Conservation (phyloP, 768 basidiomycete genomes). For the Suillus discolor region DNA sequence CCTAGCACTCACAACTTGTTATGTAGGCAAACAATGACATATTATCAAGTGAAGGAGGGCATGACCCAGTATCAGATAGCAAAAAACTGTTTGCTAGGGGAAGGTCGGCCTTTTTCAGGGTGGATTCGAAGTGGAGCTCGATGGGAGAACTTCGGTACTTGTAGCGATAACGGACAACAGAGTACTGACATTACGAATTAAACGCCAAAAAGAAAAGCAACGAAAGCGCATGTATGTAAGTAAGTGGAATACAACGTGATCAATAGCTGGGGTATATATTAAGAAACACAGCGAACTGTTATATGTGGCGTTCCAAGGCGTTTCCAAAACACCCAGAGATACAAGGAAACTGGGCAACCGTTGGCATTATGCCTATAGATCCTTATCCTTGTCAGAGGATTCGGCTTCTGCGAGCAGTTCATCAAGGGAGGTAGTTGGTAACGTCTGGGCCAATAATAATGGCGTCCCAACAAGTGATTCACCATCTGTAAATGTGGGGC, state of each 20-base stretch:
- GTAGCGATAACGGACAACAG: constrained; percentile 13
- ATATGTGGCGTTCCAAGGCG: constrained; percentile 13
- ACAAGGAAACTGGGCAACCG: not conserved
- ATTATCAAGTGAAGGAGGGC: constrained; percentile 46
- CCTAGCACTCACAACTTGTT: not conserved
- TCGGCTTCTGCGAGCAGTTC: constrained; percentile 17
- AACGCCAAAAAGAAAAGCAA: not conserved
- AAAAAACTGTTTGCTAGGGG: constrained; percentile 48
- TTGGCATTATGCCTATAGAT: constrained; percentile 16
- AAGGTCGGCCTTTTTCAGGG: constrained; percentile 53
- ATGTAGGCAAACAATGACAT: constrained; percentile 37
- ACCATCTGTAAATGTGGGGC: constrained; percentile 50
- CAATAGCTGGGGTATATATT: constrained; percentile 2
- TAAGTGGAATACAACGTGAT: not conserved
- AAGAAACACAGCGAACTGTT: not conserved
- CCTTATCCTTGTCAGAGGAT: constrained; percentile 32
- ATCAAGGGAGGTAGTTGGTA: constrained; percentile 23
- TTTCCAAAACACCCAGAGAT: not conserved
- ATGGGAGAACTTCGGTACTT: constrained; percentile 53
- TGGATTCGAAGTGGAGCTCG: constrained; percentile 60
- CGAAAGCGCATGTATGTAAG: not conserved
- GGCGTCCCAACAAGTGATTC: constrained; percentile 42
- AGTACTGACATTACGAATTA: constrained; percentile 6
- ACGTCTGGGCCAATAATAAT: constrained; percentile 22
- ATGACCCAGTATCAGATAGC: constrained; percentile 51